Evolutionary conservation across 768 basidiomycete species (phyloP).

Genomic region (Hortiboletus campestris): DNA sequence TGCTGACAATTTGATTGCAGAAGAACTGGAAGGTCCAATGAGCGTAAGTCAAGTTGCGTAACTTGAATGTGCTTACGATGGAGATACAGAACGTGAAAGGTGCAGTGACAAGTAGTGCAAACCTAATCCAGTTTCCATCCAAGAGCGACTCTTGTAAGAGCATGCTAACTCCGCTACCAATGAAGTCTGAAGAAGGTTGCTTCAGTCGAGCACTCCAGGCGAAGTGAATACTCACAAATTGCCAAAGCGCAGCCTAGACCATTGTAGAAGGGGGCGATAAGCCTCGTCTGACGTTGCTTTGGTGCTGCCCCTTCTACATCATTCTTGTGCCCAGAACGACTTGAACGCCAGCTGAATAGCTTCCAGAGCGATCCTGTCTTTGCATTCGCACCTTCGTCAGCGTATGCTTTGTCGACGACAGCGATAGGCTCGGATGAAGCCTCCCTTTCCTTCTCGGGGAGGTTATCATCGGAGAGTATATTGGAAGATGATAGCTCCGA

Average conservation of each 20-base stretch:
- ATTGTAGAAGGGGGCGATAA: slow-evolving; percentile 71
- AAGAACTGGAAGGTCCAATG: slow-evolving; percentile 55
- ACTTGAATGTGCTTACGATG: slow-evolving; percentile 46
- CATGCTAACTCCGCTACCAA: slow-evolving; percentile 56
- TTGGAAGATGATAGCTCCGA: slow-evolving; percentile 43
- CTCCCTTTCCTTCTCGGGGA: slow-evolving; percentile 47
- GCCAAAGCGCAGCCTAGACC: slow-evolving; percentile 68
- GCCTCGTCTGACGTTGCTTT: slow-evolving; percentile 47
- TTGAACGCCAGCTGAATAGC: slow-evolving; percentile 47
- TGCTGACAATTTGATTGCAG: slow-evolving; percentile 63
- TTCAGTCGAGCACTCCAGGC: slow-evolving; percentile 3
- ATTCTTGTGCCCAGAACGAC: slow-evolving; percentile 32
- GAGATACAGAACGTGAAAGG: slow-evolving; percentile 79
- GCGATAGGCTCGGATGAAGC: slow-evolving; percentile 12
- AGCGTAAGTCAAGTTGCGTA: neutral
- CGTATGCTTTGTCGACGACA: slow-evolving; percentile 2
- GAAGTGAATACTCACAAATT: slow-evolving; percentile 46
- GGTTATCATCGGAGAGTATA: slow-evolving; percentile 51
- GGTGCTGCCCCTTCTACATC: slow-evolving; percentile 54
- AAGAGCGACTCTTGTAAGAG: slow-evolving; percentile 66
- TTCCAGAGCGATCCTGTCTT: slow-evolving; percentile 17
- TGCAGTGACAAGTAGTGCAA: slow-evolving; percentile 59
- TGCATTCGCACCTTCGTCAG: neutral
- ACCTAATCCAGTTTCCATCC: slow-evolving; percentile 61
- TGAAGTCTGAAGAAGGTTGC: slow-evolving; percentile 51